Conservation (phyloP, 192 early-diverging fungal species). For the Haplosporangium gracile region DNA sequence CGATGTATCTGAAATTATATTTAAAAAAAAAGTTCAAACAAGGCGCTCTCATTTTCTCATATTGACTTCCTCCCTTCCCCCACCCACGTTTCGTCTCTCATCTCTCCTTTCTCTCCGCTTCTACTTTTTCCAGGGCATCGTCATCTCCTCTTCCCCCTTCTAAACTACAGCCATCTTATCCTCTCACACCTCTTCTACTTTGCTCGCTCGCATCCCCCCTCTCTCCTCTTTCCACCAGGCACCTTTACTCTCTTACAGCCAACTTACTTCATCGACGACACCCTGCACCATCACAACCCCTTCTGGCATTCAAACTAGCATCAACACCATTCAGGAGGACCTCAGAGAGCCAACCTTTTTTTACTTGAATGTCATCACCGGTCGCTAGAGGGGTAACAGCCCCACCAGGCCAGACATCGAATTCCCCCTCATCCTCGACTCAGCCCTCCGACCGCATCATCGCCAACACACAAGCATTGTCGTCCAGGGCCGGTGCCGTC, state of each 20-base stretch:
- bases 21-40: not conserved
- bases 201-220: not conserved
- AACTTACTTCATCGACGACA: not conserved
- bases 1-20: not conserved
- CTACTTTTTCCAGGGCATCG: not conserved
- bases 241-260: not conserved
- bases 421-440: not conserved
- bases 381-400: not conserved
- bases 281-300: not conserved
- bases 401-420: constrained; percentile 2
- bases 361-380: constrained; percentile 9
- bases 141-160: not conserved
- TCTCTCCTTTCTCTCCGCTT: not conserved
- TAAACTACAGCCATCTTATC: not conserved
- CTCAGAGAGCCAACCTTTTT: not conserved
- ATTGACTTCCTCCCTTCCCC: not conserved
- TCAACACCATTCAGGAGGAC: not conserved
- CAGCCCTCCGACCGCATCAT: not conserved
- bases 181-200: not conserved
- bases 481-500: not conserved
- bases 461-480: not conserved
- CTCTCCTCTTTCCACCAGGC: not conserved
- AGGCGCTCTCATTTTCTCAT: not conserved
- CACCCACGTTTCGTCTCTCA: constrained; percentile 11
- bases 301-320: not conserved